Conservation (phyloP, 176 grass and related monocot species). For the Carex scoparia region DNA sequence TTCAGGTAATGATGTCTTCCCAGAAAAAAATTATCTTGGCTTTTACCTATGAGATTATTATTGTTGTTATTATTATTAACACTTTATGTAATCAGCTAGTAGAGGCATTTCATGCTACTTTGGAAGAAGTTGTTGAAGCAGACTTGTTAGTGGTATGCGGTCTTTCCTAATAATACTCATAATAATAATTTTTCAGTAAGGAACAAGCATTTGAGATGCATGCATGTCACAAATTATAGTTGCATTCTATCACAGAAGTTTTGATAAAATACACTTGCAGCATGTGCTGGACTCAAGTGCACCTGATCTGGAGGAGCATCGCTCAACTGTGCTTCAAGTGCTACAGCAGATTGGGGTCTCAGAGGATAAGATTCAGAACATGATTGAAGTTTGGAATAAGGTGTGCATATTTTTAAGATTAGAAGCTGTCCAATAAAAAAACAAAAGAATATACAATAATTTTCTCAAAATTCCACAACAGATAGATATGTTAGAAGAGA, state of each 20-base stretch:
- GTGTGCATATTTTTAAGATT: constrained; percentile 34
- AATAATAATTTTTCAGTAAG: not conserved
- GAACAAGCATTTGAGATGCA: not conserved
- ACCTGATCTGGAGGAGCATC: constrained; percentile 71
- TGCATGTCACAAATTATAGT: constrained; percentile 19
- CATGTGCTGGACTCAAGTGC: constrained; percentile 88
- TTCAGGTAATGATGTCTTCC: constrained; percentile 56
- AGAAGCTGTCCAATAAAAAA: not conserved
- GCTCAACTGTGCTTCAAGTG: constrained; percentile 72
- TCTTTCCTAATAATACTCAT: constrained; percentile 15
- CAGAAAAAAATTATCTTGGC: not conserved
- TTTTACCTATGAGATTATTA: not conserved
- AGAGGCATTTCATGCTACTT: constrained; percentile 93
- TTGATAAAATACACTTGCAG: constrained; percentile 35
- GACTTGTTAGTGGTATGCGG: constrained; percentile 87
- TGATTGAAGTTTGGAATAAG: constrained; percentile 99
- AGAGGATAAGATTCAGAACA: constrained; percentile 75
- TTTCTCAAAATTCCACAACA: constrained; percentile 30
- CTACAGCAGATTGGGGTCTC: constrained; percentile 85
- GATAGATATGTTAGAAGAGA: constrained; percentile 70
- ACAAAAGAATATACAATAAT: not conserved
- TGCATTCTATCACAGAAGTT: not conserved
- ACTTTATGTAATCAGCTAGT: constrained; percentile 49
- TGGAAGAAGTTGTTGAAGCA: constrained; percentile 95
- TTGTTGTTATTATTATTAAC: not conserved